phyloP scores from a whole-genome alignment of 2,329 filamentous ascomycete genomes.

The Ceratocystis lukuohia region DNA sequence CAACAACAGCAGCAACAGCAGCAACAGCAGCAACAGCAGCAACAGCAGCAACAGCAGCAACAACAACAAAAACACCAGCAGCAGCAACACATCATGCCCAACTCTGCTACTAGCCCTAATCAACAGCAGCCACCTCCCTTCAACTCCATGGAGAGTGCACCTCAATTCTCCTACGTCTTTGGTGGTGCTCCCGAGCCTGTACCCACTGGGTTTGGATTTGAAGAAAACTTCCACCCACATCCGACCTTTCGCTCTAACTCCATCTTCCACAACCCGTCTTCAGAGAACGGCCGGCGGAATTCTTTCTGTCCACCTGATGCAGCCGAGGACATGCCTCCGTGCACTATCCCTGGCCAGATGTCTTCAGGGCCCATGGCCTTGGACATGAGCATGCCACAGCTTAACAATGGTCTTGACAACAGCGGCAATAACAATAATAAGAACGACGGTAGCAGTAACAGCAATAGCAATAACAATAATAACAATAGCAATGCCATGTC shows the following conservation, averaged over 20 bases:
- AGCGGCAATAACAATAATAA: not conserved
- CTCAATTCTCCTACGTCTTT: slow-evolving; percentile 18
- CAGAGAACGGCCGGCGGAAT: slow-evolving; percentile 44
- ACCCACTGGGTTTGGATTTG: slow-evolving; percentile 8
- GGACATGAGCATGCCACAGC: slow-evolving; percentile 17
- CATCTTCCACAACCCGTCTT: slow-evolving; percentile 48
- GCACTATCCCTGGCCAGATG: slow-evolving; percentile 13
- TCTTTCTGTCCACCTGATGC: slow-evolving; percentile 52
- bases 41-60: slow-evolving; percentile 7
- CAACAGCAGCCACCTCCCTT: not conserved
- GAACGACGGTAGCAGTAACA: not conserved
- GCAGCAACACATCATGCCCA: not conserved
- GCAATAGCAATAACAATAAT: not conserved
- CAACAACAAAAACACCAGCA: not conserved
- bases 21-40: not conserved
- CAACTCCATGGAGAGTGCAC: not conserved
- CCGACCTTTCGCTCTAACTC: slow-evolving; percentile 52
- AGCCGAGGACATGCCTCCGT: slow-evolving; percentile 18
- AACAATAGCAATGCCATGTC: not conserved
- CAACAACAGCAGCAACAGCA: slow-evolving; percentile 19
- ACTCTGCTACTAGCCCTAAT: not conserved
- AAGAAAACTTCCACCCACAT: slow-evolving; percentile 25
- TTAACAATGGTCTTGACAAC: not conserved
- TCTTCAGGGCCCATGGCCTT: slow-evolving; percentile 16
- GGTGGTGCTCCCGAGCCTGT: slow-evolving; percentile 14